phyloP scores from a whole-genome alignment of 306 rosid genomes.

The Heteromeles arbutifolia region DNA sequence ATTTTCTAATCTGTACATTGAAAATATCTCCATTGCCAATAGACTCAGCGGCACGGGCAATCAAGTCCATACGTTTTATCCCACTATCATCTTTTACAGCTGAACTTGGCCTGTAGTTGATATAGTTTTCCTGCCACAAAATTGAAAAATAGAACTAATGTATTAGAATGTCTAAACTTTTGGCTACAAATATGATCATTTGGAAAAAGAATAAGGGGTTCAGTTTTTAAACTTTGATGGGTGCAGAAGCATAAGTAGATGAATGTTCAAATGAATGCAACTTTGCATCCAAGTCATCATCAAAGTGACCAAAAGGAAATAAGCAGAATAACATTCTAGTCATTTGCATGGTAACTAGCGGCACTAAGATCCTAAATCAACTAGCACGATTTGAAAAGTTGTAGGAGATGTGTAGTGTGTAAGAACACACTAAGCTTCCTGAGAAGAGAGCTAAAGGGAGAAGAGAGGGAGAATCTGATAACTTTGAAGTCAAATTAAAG shows the following conservation, averaged over 20 bases:
- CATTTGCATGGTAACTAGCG: background rate
- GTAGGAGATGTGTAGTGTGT: background rate
- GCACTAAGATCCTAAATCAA: background rate
- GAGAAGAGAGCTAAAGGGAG: background rate
- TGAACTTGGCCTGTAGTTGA: conserved; percentile 72
- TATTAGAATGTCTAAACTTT: background rate
- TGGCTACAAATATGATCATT: background rate
- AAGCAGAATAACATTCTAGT: background rate
- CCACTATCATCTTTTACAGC: conserved; percentile 70
- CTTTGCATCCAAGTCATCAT: background rate
- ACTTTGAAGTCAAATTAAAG: background rate
- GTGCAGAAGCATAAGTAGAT: background rate
- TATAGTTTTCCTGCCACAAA: conserved; percentile 79
- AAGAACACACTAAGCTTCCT: background rate
- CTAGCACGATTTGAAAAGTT: background rate
- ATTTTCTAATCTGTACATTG: conserved; percentile 87
- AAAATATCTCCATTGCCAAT: conserved; percentile 88
- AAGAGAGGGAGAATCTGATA: background rate
- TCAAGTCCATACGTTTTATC: conserved; percentile 67
- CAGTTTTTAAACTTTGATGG: background rate
- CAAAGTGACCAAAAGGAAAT: background rate
- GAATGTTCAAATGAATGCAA: background rate
- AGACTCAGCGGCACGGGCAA: conserved; percentile 88
- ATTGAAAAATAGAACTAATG: background rate
- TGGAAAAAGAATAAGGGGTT: background rate